Conservation (phyloP, 495 filamentous ascomycete species). For the Xylaria nigripes region DNA sequence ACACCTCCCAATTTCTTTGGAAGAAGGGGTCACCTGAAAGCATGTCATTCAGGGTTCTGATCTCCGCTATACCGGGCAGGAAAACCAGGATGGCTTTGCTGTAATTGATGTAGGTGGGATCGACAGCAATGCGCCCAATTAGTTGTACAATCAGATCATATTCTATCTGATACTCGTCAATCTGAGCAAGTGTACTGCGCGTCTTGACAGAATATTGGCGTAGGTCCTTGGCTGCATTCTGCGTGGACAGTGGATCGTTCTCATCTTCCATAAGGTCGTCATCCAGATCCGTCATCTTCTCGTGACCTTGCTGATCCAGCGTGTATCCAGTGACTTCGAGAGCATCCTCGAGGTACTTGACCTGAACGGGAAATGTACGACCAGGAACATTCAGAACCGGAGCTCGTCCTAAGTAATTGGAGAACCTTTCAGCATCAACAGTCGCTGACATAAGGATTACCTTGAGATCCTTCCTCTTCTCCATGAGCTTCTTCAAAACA, state of each 20-base stretch:
- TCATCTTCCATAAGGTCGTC: conserved; percentile 48
- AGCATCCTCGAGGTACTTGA: conserved; percentile 85
- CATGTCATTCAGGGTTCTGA: conserved; percentile 76
- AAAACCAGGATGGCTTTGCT: conserved; percentile 93
- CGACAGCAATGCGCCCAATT: conserved; percentile 60
- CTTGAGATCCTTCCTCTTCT: conserved; percentile 59
- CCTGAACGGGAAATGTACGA: conserved; percentile 83
- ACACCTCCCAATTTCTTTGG: conserved; percentile 62
- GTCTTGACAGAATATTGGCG: conserved; percentile 67
- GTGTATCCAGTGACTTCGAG: conserved; percentile 71
- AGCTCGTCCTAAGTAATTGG: conserved; percentile 73
- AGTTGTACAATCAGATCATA: conserved; percentile 72
- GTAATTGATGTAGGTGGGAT: conserved; percentile 55
- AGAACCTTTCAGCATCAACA: conserved; percentile 84
- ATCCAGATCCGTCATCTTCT: conserved; percentile 44
- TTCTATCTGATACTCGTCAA: conserved; percentile 82
- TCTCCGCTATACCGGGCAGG: conserved; percentile 88
- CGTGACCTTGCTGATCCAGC: conserved; percentile 41
- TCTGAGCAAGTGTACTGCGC: conserved; percentile 57
- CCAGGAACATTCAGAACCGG: conserved; percentile 85
- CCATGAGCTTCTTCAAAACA: conserved; percentile 72
- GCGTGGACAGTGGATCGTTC: conserved; percentile 32
- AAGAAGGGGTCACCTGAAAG: conserved; percentile 64
- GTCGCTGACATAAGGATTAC: conserved; percentile 96
- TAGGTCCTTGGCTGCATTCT: conserved; percentile 48